A percentile compares a stretch with the other conserved stretches of the same genome.
These are phyloP conservation scores for Tricholoma bakamatsutake DNA, from an alignment of 768 basidiomycete genomes.

Conservation along the genomic window DNA sequence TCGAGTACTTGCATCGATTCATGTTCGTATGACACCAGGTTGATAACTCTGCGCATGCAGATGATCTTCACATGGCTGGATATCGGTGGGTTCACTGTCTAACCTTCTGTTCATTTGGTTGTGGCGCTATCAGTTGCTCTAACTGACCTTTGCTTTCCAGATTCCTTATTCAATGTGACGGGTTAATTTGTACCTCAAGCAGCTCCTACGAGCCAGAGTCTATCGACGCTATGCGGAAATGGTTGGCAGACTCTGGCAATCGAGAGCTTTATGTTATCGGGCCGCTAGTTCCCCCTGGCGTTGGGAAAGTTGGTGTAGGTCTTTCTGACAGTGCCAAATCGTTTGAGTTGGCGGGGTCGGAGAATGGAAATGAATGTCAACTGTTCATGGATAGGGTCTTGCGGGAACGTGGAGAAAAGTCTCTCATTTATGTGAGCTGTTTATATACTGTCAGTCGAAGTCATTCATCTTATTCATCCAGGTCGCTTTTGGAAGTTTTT, in stretches of 20 bases:
- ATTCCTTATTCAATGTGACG: neutral
- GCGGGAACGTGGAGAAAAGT: constrained; percentile 11
- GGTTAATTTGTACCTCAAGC: neutral
- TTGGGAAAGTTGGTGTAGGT: neutral
- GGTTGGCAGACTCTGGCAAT: constrained; percentile 6
- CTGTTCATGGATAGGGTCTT: constrained; percentile 9
- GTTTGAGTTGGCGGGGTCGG: neutral
- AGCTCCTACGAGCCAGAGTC: constrained; percentile 12
- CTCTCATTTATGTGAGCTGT: constrained; percentile 15
- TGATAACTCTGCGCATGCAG: no score
- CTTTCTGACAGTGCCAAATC: neutral
- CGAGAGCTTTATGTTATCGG: constrained; percentile 14
- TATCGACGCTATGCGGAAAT: constrained; percentile 9
- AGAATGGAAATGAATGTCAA: neutral
- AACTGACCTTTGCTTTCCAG: neutral
- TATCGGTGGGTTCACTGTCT: neutral
- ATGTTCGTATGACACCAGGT: neutral
- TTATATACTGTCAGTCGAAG: neutral
- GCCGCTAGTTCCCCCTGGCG: constrained; percentile 13
- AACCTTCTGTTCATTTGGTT: no score
- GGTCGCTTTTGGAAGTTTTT: constrained; percentile 11
- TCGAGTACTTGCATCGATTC: neutral
- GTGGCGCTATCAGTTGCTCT: no score
- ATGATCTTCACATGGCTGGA: neutral
- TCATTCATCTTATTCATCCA: neutral